Base-by-base conservation (phyloP, 2,329 filamentous ascomycete genomes). In the Penicillium freii region DNA sequence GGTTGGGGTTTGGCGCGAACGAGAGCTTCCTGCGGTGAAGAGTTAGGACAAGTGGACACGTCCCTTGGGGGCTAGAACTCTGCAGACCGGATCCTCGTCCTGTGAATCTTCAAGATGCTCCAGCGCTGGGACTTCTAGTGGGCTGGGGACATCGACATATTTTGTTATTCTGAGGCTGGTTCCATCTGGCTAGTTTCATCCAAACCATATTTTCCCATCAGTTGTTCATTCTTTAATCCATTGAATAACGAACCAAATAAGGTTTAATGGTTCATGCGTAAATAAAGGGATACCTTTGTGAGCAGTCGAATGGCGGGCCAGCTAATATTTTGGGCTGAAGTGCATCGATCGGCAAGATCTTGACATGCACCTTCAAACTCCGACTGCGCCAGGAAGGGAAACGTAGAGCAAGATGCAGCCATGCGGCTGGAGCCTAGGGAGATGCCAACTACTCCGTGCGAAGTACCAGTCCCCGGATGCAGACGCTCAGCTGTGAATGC, bases 321-420 rank as follows among this genome's bases (percentile, higher is more conserved):
- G 49, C 80, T 81, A 46, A 46, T 52, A 42, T 83, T 81, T 84
- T 86, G 57, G 77, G 76, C 60, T 74, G 77, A 55, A 3, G 53
- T 62, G 56, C 60, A 60, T 87, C 76, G 34, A 62, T 66, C 56
- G 52, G 64, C 54, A 76, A 84, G 53, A 82, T 84, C 68, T 79
- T 87, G 83, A 71, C 88, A 90, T 54, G 81, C 83, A 67, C 85
- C 81, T 52, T 82, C 74, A 62, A 91, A 91, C 68, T 90, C 87
- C 40, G 84, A 80, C 11, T 75, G 67, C 11, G 75, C 82, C 29
- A 91, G 79, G 57, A 82, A 83, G 7, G 88, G 88, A 68, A 87
- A 91, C 50, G 56, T 57, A 48, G 67, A 68, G 36, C 49, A 56
- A 27, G 7, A 25, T 19, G 21, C 48, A n/a, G 51, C 50, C 61